phyloP scores from a whole-genome alignment of 495 filamentous ascomycete species.

The Tuber aestivum region DNA sequence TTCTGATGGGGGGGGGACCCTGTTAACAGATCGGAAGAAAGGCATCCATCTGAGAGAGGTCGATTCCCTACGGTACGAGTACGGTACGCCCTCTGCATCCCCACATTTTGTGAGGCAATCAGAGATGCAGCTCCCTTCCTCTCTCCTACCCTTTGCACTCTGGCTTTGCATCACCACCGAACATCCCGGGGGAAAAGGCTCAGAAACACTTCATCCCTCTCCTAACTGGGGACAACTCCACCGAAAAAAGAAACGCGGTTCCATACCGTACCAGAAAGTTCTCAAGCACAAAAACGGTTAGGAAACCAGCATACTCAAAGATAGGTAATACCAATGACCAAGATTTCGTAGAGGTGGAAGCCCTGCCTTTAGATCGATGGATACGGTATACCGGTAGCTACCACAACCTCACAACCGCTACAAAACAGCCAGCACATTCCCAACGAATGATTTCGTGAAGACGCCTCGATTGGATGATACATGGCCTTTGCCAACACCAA shows the following conservation, averaged over 20 bases:
- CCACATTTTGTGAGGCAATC: constrained; percentile 17
- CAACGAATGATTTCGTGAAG: background rate
- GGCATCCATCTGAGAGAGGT: constrained; percentile 17
- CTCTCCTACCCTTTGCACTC: background rate
- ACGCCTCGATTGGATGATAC: background rate
- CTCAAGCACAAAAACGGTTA: background rate
- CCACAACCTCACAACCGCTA: constrained; percentile 8
- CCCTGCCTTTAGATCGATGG: background rate
- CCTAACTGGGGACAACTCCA: constrained; percentile 15
- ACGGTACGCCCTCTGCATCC: constrained; percentile 15
- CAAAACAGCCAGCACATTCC: constrained; percentile 25
- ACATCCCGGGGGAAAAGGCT: constrained; percentile 28
- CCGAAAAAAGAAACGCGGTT: constrained; percentile 28
- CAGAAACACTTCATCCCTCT: constrained; percentile 18
- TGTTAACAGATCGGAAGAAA: constrained; percentile 25
- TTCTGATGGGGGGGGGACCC: constrained; percentile 28
- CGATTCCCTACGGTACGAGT: constrained; percentile 16
- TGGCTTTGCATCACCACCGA: constrained; percentile 11
- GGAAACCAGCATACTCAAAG: background rate
- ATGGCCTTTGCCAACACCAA: background rate
- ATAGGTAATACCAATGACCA: constrained; percentile 1
- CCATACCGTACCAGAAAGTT: constrained; percentile 19
- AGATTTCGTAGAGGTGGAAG: background rate
- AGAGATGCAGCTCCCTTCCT: constrained; percentile 10
- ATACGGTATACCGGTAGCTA: background rate